Base-by-base conservation (phyloP, 2,329 filamentous ascomycete genomes). In the Scolecobasidium constrictum region DNA sequence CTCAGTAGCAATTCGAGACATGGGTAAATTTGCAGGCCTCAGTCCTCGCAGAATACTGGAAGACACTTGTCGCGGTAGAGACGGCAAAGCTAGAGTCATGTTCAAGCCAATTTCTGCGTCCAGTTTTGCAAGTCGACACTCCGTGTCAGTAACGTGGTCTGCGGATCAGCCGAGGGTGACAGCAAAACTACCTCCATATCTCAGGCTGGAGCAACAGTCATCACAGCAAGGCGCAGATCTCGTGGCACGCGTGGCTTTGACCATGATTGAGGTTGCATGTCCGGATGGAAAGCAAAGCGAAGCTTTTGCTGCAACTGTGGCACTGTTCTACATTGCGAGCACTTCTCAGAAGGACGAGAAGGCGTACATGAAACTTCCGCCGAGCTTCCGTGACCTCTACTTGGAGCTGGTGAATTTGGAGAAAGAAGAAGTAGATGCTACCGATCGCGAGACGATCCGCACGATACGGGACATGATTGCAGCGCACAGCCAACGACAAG, bases 331-430 rank as follows among this genome's bases (percentile, higher is more conserved):
- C 33, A 70, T 94, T 1, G 94, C 87, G 49, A 77, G 78, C 2
- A 73, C 75, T n/a, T 84, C 79, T 13, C 63, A 76, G 0, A 92
- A 86, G 52, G 90, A 96, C 54, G 86, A 93, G 49, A 96, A 93
- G 58, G 76, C 86, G 2, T 82, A 81, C 46, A 59, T 94, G 48
- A 76, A 84, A 40, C 67, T 98, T 13, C 86, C 88, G 3, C 70
- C 81, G 1, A 71, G 76, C 2, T 98, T 86, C 83, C 79, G 85
- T 56, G 84, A 94, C 50, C 66, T 95, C 2, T 95, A 88, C 79
- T 72, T 74, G 7, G 87, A 96, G 56, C 74, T 94, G 46, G 69
- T 78, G 1, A 77, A 80, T 40, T 63, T 72, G 16, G 83, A 80
- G 53, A 90, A 86, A 58, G 75, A 73, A 35, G 71, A 82, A 41